phyloP scores from a whole-genome alignment of 192 early-diverging fungal genomes.

The Coemansia guatemalensis region DNA sequence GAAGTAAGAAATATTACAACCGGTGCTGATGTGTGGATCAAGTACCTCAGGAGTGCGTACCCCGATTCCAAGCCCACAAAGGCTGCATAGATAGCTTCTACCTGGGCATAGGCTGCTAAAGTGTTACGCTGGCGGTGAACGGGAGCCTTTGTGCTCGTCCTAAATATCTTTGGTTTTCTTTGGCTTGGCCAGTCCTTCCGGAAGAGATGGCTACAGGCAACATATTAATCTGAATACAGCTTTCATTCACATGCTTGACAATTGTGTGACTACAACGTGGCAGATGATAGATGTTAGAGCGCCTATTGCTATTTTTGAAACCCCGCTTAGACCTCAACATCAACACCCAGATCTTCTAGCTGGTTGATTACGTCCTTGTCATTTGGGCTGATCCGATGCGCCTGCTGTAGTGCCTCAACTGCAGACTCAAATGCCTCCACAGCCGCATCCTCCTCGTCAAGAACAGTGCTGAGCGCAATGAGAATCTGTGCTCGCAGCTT shows the following conservation, averaged over 20 bases:
- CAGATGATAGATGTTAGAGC: too few species aligned
- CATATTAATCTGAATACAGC: too few species aligned
- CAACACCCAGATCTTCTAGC: conserved; percentile 49
- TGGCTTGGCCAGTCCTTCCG: background rate
- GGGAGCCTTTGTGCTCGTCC: background rate
- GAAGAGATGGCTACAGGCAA: background rate
- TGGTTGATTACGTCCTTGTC: conserved; percentile 45
- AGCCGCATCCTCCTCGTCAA: conserved; percentile 56
- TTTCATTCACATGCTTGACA: too few species aligned
- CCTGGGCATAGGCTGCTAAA: background rate
- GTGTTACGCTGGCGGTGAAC: background rate
- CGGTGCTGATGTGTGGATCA: conserved; percentile 70
- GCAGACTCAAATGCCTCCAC: conserved; percentile 56
- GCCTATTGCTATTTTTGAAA: too few species aligned
- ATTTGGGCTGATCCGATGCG: conserved; percentile 47
- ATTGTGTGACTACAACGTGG: too few species aligned
- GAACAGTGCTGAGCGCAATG: conserved; percentile 39
- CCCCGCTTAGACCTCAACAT: conserved; percentile 9
- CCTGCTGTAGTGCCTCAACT: conserved; percentile 44
- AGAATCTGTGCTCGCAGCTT: conserved; percentile 39
- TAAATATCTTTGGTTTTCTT: background rate
- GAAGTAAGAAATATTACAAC: conserved; percentile 71
- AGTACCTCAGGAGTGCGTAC: conserved; percentile 66
- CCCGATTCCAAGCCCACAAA: too few species aligned
- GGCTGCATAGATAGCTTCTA: background rate